Evolutionary conservation across 768 basidiomycete genomes (phyloP), one percentile per base, ranked within the genome.

Genomic region (Megacollybia marginata): DNA sequence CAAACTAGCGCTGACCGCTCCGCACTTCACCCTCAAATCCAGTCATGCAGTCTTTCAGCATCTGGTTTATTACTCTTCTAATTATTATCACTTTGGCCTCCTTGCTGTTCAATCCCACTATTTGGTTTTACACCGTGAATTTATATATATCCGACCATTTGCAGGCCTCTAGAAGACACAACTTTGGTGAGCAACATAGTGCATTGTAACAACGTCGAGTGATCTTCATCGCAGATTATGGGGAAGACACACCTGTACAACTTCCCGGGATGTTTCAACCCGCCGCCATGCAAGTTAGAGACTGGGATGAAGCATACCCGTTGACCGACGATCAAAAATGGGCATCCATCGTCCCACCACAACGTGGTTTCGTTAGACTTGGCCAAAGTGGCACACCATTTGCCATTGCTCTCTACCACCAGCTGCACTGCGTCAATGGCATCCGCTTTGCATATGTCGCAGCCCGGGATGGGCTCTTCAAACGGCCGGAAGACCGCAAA

Each of bases 391-490:
- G 60, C 44, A 56, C 57, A 43, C 54, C 57, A 2, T 59, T 62
- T 45, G 53, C 57, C 7, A 47, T 65, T 13, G 40, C 63, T 20
- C 55, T 62, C 51, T 65, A 61, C 54, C 64, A 67, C 54, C 55
- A 65, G 50, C 48, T 63, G 23, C 65, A 66, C 47, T 67, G 67
- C 52, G 49, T 67, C 0, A 62, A 61, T 49, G 52, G 48, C 6
- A 50, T 64, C 12, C 52, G 54, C 13, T 53, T 53, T 16, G 40
- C 56, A 10, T 55, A 53, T 46, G 46, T 47, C 42, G 49, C 46
- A 1, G n/a, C 55, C 13, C 55, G 55, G 13, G 55, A 55, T 6
- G 55, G 52, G 33, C 23, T 55, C 9, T 55, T 55, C 49, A 48
- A 49, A 20, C 49, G 48, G 9, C 42, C 19, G 7, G 16, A 55